A percentile compares a stretch with the other conserved stretches of the same genome.
These are phyloP conservation scores for Plasmodium adleri DNA, from an alignment of 169 alveolate genomes.

Conservation along the genomic window DNA sequence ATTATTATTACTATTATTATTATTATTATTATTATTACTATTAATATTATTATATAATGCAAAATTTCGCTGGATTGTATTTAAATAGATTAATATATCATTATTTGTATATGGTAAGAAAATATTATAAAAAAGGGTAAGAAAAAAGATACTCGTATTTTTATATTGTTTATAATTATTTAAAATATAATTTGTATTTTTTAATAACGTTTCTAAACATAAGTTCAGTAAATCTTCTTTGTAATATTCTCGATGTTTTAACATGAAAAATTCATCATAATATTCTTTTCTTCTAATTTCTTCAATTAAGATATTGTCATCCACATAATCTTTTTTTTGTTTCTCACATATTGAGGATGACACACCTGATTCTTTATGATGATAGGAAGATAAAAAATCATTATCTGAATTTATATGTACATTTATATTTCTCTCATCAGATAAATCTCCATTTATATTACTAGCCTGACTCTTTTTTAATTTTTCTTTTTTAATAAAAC, in stretches of 20 bases:
- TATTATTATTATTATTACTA: neutral
- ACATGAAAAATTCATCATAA: conserved; percentile 58
- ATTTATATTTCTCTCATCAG: too few relatives aligned
- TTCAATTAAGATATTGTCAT: conserved; percentile 25
- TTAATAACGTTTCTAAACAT: conserved; percentile 64
- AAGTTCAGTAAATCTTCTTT: conserved; percentile 61
- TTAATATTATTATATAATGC: conserved; percentile 10
- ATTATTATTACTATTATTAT: too few relatives aligned
- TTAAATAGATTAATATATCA: conserved; percentile 42
- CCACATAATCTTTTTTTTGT: conserved; percentile 4
- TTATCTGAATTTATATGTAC: too few relatives aligned
- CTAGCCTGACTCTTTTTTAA: too few relatives aligned
- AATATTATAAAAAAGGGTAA: conserved; percentile 51
- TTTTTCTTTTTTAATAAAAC: neutral
- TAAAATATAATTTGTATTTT: conserved; percentile 47
- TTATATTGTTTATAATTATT: conserved; percentile 73
- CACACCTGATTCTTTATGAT: too few relatives aligned
- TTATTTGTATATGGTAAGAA: conserved; percentile 55
- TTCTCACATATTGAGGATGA: too few relatives aligned
- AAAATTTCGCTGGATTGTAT: conserved; percentile 45
- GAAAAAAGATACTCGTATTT: conserved; percentile 62
- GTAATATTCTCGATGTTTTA: conserved; percentile 69
- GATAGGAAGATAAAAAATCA: too few relatives aligned
- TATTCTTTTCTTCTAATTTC: conserved; percentile 58
- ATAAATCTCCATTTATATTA: too few relatives aligned